Evolutionary conservation across 1,284 basidiomycete genomes (phyloP).

Genomic region (Trametes sp.): DNA sequence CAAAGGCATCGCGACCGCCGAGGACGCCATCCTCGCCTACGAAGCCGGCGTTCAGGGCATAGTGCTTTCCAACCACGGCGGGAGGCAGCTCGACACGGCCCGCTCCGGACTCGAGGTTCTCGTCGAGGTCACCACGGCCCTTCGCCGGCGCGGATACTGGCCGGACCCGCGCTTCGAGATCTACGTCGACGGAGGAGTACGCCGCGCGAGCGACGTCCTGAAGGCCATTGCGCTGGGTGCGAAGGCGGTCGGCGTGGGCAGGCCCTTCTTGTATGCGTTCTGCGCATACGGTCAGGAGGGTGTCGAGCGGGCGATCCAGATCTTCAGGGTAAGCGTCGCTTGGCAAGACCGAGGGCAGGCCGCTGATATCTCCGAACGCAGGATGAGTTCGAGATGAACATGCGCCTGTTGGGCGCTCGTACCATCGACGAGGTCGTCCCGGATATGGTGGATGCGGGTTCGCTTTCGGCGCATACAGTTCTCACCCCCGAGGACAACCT

Average conservation of each 20-base stretch:
- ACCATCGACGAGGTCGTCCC: conserved; percentile 80
- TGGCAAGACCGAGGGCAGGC: conserved; percentile 13
- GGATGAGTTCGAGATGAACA: conserved; percentile 95
- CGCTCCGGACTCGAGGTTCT: conserved; percentile 90
- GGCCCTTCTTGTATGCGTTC: conserved; percentile 89
- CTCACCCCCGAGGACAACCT: conserved; percentile 72
- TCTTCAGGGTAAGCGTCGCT: conserved; percentile 66
- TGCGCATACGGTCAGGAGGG: conserved; percentile 87
- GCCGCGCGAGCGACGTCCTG: conserved; percentile 90
- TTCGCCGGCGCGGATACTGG: conserved; percentile 69
- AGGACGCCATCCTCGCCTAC: conserved; percentile 88
- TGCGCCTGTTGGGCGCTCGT: conserved; percentile 85
- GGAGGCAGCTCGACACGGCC: conserved; percentile 89
- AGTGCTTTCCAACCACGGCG: conserved; percentile 91
- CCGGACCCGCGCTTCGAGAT: conserved; percentile 84
- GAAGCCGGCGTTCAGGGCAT: conserved; percentile 84
- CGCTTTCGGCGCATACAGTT: conserved; percentile 65
- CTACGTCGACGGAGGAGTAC: conserved; percentile 92
- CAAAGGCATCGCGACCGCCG: conserved; percentile 81
- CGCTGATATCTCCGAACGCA: conserved; percentile 39
- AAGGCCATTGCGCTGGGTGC: conserved; percentile 94
- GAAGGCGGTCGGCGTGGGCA: conserved; percentile 81
- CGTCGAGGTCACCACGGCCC: conserved; percentile 83
- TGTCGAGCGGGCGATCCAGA: conserved; percentile 77
- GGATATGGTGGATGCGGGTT: conserved; percentile 86